Evolutionary conservation across 352 stramenopile species (phyloP).

Genomic region (Pythium phragmiticola): DNA sequence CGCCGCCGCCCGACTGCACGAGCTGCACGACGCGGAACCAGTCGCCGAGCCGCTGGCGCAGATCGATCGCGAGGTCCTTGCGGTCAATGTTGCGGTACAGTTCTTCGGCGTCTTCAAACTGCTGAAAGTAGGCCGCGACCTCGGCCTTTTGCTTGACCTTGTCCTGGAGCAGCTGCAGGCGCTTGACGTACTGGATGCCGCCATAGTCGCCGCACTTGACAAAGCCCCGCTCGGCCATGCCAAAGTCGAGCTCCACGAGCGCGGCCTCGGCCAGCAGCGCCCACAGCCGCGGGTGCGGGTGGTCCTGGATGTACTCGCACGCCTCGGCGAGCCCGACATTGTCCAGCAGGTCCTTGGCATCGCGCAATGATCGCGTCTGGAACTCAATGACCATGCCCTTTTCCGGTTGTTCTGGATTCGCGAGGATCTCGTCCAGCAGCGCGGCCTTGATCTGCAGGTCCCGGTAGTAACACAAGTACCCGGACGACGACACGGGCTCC

Average conservation of each 20-base stretch:
- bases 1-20: slow-evolving; percentile 71
- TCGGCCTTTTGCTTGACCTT: slow-evolving; percentile 91
- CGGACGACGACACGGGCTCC: slow-evolving; percentile 88
- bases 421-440: slow-evolving; percentile 84
- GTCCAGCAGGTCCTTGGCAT: slow-evolving; percentile 86
- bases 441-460: slow-evolving; percentile 86
- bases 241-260: slow-evolving; percentile 89
- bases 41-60: slow-evolving; percentile 89
- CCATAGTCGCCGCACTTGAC: slow-evolving; percentile 91
- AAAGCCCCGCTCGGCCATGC: slow-evolving; percentile 91
- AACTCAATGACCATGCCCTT: slow-evolving; percentile 85
- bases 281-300: slow-evolving; percentile 88
- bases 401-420: slow-evolving; percentile 73
- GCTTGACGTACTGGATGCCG: slow-evolving; percentile 93
- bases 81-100: slow-evolving; percentile 93
- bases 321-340: slow-evolving; percentile 78
- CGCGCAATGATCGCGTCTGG: slow-evolving; percentile 85
- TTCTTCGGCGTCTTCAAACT: slow-evolving; percentile 91
- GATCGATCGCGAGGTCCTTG: slow-evolving; percentile 92
- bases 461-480: slow-evolving; percentile 88
- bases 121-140: slow-evolving; percentile 87
- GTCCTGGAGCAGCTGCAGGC: slow-evolving; percentile 85
- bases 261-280: slow-evolving; percentile 85
- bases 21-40: slow-evolving; percentile 91
- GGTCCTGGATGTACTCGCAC: slow-evolving; percentile 82